A percentile compares a stretch with the other conserved stretches of the same genome.
Conservation (phyloP, 2,329 filamentous ascomycete genomes). For the Phaeophleospora eucalypticola region DNA sequence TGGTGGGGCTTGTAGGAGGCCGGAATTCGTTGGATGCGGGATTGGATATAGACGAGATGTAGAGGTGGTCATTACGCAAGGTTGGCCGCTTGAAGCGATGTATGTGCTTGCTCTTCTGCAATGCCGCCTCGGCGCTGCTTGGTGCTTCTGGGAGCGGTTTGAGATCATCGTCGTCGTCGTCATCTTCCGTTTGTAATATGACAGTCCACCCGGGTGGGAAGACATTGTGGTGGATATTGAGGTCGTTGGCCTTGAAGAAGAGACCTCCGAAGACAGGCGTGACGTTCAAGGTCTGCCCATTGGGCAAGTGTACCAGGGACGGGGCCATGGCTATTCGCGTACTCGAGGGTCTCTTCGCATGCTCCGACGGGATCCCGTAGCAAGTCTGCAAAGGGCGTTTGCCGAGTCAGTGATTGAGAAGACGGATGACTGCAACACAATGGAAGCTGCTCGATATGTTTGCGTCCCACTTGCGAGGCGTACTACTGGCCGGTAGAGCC, state of each 20-base stretch:
- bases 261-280: constrained; percentile 86
- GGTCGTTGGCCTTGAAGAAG: constrained; percentile 79
- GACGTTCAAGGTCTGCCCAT: constrained; percentile 78
- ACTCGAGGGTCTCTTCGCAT: not conserved
- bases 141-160: constrained; percentile 11
- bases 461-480: no score
- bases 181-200: constrained; percentile 68
- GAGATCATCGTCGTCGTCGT: constrained; percentile 32
- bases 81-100: constrained; percentile 72
- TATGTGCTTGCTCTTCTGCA: constrained; percentile 39
- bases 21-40: constrained; percentile 77
- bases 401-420: no score
- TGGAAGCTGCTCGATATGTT: no score
- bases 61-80: constrained; percentile 73
- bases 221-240: constrained; percentile 62
- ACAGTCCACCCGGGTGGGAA: constrained; percentile 89
- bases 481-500: no score
- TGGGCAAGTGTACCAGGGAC: constrained; percentile 67
- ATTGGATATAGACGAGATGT: constrained; percentile 87
- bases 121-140: constrained; percentile 16
- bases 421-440: no score
- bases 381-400: no score
- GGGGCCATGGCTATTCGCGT: constrained; percentile 36
- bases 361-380: no score
- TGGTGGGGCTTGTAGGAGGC: constrained; percentile 71